Conservation (phyloP, 1,284 basidiomycete species). For the Sphagnurus paluster region DNA sequence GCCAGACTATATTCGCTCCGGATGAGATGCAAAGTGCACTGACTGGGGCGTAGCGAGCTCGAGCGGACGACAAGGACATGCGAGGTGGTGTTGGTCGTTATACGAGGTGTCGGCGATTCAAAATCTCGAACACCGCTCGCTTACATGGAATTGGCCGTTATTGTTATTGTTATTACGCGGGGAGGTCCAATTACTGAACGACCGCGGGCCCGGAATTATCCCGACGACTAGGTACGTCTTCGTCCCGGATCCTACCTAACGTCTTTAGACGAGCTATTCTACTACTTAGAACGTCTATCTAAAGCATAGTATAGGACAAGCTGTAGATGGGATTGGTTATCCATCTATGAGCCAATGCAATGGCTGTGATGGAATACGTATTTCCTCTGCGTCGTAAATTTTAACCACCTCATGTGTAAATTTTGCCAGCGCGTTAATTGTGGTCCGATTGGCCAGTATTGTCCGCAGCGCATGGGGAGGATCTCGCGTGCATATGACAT, state of each 20-base stretch:
- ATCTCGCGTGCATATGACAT: too few species aligned
- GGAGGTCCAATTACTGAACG: conserved; percentile 3
- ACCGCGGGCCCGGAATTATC: conserved; percentile 1
- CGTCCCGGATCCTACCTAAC: conserved; percentile 1
- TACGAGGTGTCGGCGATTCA: neutral
- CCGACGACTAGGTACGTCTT: neutral
- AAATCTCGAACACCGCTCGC: neutral
- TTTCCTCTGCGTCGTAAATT: neutral
- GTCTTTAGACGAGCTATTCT: neutral
- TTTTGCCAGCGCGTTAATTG: neutral
- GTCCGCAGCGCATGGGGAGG: neutral
- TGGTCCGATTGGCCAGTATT: neutral
- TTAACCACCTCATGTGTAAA: neutral
- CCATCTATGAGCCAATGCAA: neutral
- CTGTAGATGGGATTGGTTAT: neutral
- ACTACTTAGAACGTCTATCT: neutral
- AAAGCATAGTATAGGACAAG: neutral
- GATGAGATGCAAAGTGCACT: too few species aligned
- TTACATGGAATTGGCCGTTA: neutral
- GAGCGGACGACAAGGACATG: too few species aligned
- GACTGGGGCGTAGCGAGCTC: too few species aligned
- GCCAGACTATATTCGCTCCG: too few species aligned
- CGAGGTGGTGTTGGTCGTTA: too few species aligned
- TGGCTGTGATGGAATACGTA: neutral
- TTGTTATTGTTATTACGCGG: conserved; percentile 1